phyloP scores from a whole-genome alignment of 495 filamentous ascomycete genomes.

The Rhypophila decipiens region DNA sequence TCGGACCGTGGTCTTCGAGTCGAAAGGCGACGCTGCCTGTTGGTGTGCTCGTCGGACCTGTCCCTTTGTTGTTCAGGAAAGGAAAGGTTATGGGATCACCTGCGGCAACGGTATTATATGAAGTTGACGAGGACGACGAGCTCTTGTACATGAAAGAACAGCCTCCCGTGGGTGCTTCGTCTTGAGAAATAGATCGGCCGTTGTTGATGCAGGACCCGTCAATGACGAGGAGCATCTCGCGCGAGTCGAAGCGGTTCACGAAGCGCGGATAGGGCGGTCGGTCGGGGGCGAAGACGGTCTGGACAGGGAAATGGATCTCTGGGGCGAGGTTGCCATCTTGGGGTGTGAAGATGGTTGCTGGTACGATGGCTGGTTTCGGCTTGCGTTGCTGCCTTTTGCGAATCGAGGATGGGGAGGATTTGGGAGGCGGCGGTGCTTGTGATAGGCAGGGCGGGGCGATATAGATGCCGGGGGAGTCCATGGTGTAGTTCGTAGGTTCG shows the following conservation, averaged over 20 bases:
- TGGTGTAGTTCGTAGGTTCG: not conserved
- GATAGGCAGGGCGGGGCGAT: not conserved
- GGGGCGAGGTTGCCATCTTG: conserved; percentile 17
- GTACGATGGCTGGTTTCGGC: not conserved
- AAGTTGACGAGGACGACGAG: not conserved
- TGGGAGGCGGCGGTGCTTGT: not conserved
- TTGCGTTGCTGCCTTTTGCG: not conserved
- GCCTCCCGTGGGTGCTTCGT: conserved; percentile 13
- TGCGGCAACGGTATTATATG: not conserved
- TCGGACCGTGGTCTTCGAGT: conserved; percentile 24
- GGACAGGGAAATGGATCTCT: conserved; percentile 28
- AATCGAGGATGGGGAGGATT: not conserved
- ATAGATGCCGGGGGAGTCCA: not conserved
- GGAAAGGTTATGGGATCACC: not conserved
- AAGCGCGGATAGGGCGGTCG: conserved; percentile 21
- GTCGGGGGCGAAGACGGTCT: conserved; percentile 19
- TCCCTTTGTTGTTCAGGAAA: not conserved
- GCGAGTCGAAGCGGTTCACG: conserved; percentile 31
- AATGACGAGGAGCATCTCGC: conserved; percentile 35
- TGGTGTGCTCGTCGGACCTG: not conserved
- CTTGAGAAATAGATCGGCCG: conserved; percentile 12
- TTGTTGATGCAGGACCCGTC: conserved; percentile 38
- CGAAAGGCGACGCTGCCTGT: conserved; percentile 22
- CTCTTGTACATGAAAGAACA: conserved; percentile 33
- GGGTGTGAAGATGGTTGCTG: conserved; percentile 24